phyloP scores from a whole-genome alignment of 225 moss, liverwort and hornwort species.

The Sphagnum contortum region DNA sequence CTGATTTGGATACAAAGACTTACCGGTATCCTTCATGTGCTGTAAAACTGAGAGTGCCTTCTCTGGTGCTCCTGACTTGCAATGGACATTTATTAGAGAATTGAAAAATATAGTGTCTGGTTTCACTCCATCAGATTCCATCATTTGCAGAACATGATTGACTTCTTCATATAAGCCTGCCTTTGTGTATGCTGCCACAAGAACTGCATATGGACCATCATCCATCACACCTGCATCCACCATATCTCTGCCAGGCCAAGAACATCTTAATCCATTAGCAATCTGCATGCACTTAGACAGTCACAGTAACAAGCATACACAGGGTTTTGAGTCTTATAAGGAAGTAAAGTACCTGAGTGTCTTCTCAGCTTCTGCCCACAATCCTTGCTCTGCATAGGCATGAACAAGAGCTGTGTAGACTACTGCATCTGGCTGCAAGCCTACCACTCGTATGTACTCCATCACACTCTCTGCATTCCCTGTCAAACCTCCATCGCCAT shows the following conservation, averaged over 20 bases:
- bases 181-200: slow-evolving; percentile 54
- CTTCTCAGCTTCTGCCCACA: slow-evolving; percentile 59
- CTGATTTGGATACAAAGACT: neutral
- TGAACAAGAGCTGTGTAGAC: slow-evolving; percentile 56
- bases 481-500: slow-evolving; percentile 47
- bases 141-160: slow-evolving; percentile 32
- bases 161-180: slow-evolving; percentile 31
- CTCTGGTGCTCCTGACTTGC: slow-evolving; percentile 46
- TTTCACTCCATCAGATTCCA: slow-evolving; percentile 35
- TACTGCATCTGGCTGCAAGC: slow-evolving; percentile 50
- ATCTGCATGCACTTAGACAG: neutral
- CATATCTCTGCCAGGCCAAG: slow-evolving; percentile 27
- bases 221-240: slow-evolving; percentile 41
- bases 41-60: slow-evolving; percentile 44
- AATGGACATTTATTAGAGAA: slow-evolving; percentile 42
- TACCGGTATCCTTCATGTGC: slow-evolving; percentile 44
- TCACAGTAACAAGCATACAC: no score
- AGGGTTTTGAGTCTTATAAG: no score
- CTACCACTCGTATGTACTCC: slow-evolving; percentile 46
- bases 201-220: slow-evolving; percentile 46
- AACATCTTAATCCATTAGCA: neutral
- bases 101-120: slow-evolving; percentile 35
- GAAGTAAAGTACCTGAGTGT: slow-evolving; percentile 30
- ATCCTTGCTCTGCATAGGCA: slow-evolving; percentile 42
- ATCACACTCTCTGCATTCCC: slow-evolving; percentile 41